phyloP scores from a whole-genome alignment of 2,329 filamentous ascomycete species.

The Fragosphaeria purpurea region DNA sequence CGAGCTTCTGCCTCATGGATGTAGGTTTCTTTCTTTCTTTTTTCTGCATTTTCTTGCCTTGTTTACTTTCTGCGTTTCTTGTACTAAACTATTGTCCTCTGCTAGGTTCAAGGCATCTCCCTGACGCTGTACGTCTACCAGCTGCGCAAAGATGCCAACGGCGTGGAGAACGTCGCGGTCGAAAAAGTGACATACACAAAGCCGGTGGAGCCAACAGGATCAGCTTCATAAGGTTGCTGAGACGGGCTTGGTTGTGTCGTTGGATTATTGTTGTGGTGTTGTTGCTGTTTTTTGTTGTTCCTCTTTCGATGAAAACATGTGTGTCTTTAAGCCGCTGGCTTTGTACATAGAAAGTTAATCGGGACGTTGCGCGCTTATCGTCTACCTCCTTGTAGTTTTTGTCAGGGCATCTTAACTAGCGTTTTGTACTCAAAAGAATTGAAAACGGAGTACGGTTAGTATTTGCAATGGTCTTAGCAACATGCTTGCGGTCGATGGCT shows the following conservation, averaged over 20 bases:
- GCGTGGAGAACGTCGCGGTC: slow-evolving; percentile 68
- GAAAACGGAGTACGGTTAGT: background rate
- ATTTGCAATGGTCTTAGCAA: too few relatives aligned
- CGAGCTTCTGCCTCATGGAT: slow-evolving; percentile 97
- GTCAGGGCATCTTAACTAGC: too few relatives aligned
- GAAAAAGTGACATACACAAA: slow-evolving; percentile 84
- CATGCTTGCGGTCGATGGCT: too few relatives aligned
- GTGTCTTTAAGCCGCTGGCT: too few relatives aligned
- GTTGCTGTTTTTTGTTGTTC: background rate
- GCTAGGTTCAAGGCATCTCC: slow-evolving; percentile 86
- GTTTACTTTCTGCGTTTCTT: background rate
- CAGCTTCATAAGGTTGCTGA: slow-evolving; percentile 31
- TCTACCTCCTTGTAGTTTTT: too few relatives aligned
- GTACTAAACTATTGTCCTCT: background rate
- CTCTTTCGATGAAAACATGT: background rate
- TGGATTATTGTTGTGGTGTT: background rate
- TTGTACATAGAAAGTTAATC: too few relatives aligned
- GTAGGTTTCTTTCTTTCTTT: slow-evolving; percentile 45
- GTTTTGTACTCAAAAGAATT: background rate
- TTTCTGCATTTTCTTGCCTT: background rate
- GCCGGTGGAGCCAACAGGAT: slow-evolving; percentile 49
- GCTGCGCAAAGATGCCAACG: slow-evolving; percentile 65
- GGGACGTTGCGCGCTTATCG: too few relatives aligned
- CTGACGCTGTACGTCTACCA: slow-evolving; percentile 93
- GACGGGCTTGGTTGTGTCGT: background rate